Evolutionary conservation across 306 rosid genomes (phyloP), one percentile per base, ranked within the genome.

Genomic region (Acacia melanoxylon): DNA sequence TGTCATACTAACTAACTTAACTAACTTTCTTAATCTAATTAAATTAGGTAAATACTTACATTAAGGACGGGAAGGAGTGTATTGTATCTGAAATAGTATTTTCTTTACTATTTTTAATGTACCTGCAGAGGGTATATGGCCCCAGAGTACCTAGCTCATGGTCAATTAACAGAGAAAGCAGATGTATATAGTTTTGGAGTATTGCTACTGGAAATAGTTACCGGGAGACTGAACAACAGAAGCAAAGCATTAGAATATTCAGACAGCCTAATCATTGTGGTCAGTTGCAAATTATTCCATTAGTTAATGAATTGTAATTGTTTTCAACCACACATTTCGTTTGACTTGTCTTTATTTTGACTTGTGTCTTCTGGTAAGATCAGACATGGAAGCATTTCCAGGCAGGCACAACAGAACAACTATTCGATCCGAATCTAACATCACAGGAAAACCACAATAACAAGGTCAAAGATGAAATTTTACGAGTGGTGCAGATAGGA

Each of bases 61-160:
- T 35, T 35, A 37, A 37, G 1, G 41, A 6, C 41, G 8, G 1
- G 41, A 37, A 37, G 41, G 41, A 37, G 6, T 37, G 5, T 37
- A 24, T 27, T 41, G 66, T 71, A 80, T 78, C 72, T 73, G 51
- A 63, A 75, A 44, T 52, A 52, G 12, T 19, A 1, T 24, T 37
- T 19, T 61, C 67, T 61, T 22, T 22, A 19, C 80, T 67, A 10
- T 37, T 52, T 49, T 66, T 74, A 2, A 3, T 76, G 84, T 41
- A 68, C 71, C 67, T 73, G 69, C 82, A 93, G 99, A 82, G 97
- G 99, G 54, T 92, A 95, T 52, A 93, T 95, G 94, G 97, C 99
- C 85, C 99, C 98, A 1, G 99, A 95, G 84, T 95, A 93, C 87
- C 86, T 95, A 84, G 99, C 96, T 49, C 98, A 89, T 80, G 98